These are phyloP conservation scores for Coniferiporia sulphurascens DNA, from an alignment of 1,284 basidiomycete species.

Conservation along the genomic window DNA sequence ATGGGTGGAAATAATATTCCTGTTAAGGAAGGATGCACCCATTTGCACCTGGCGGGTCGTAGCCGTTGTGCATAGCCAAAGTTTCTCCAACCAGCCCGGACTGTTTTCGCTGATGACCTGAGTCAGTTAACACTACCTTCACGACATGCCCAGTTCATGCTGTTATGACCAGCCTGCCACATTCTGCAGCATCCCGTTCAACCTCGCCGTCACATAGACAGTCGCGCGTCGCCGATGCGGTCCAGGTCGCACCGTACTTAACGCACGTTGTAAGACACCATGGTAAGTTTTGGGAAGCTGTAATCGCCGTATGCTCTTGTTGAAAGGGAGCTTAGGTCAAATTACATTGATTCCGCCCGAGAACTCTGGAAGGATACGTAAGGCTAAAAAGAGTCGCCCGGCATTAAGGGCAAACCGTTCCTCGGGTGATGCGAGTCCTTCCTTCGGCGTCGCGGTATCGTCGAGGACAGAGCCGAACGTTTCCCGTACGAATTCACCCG, in stretches of 20 bases:
- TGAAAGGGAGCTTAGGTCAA: slow-evolving; percentile 29
- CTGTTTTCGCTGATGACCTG: not conserved
- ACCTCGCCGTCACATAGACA: not conserved
- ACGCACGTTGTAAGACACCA: slow-evolving; percentile 51
- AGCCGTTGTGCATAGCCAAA: no score
- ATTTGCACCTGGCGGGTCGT: no score
- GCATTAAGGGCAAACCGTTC: not conserved
- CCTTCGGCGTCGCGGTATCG: not conserved
- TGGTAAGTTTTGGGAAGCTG: slow-evolving; percentile 22
- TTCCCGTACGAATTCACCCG: not conserved
- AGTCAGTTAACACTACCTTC: not conserved
- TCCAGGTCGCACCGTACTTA: slow-evolving; percentile 52
- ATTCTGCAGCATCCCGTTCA: not conserved
- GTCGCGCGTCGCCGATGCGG: slow-evolving; percentile 36
- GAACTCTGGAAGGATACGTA: slow-evolving; percentile 48
- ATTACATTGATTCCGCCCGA: slow-evolving; percentile 46
- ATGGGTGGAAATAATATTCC: no score
- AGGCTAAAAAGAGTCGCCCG: slow-evolving; percentile 32
- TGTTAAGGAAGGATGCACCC: no score
- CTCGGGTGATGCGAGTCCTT: not conserved
- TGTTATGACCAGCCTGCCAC: slow-evolving; percentile 11
- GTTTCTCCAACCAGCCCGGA: no score
- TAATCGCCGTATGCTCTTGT: not conserved
- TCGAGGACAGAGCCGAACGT: not conserved
- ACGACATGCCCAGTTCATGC: not conserved